phyloP scores from a whole-genome alignment of 2,329 filamentous ascomycete genomes.

The Talaromyces sp. region DNA sequence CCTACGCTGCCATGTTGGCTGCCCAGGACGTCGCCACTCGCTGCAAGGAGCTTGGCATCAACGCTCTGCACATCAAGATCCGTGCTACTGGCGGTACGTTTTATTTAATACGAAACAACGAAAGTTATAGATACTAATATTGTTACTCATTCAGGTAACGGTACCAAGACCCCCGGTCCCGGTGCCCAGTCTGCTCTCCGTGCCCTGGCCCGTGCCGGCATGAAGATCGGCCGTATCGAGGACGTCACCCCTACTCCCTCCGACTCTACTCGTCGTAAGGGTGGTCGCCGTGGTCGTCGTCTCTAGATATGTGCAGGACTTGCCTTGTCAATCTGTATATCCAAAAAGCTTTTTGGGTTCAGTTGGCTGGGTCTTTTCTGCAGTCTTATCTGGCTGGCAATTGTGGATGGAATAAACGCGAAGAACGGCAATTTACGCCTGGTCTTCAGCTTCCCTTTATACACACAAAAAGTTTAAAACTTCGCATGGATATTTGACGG shows the following conservation, averaged over 20 bases:
- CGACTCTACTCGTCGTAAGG: slow-evolving; percentile 99
- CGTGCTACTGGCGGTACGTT: slow-evolving; percentile 90
- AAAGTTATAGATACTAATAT: neutral
- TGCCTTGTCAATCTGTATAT: slow-evolving; percentile 11
- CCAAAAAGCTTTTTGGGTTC: slow-evolving; percentile 6
- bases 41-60: slow-evolving; percentile 81
- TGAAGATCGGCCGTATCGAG: slow-evolving; percentile 99
- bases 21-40: slow-evolving; percentile 94
- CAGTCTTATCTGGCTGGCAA: slow-evolving; percentile 26
- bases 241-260: slow-evolving; percentile 98
- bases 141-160: slow-evolving; percentile 61
- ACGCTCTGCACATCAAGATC: slow-evolving; percentile 99
- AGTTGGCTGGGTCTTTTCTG: slow-evolving; percentile 25
- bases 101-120: neutral
- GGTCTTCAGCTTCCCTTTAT: slow-evolving; percentile 42
- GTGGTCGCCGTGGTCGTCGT: slow-evolving; percentile 99
- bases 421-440: slow-evolving; percentile 47
- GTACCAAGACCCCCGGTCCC: slow-evolving; percentile 99
- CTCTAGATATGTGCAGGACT: slow-evolving; percentile 60
- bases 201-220: slow-evolving; percentile 95
- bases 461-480: slow-evolving; percentile 17
- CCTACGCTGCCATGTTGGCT: slow-evolving; percentile 99
- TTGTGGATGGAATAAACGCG: slow-evolving; percentile 47
- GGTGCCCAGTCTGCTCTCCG: slow-evolving; percentile 99
- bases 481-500: slow-evolving; percentile 1